phyloP scores from a whole-genome alignment of 768 basidiomycete species.

The Coprinopsis sp. region DNA sequence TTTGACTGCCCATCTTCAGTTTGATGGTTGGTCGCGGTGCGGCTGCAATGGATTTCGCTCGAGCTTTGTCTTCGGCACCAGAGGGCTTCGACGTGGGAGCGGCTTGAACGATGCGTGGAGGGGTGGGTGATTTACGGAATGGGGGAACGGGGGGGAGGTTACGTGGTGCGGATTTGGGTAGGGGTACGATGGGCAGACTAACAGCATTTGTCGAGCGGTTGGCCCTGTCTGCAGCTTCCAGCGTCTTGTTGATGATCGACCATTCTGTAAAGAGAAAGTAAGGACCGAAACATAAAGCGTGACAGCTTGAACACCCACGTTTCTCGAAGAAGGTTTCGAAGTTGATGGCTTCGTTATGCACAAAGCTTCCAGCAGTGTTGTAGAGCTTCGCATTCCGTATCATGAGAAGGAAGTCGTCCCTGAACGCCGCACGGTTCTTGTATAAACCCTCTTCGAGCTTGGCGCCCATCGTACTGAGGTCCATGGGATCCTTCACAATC shows the following conservation, averaged over 20 bases:
- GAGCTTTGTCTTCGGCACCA: neutral
- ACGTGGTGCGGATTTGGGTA: constrained; percentile 25
- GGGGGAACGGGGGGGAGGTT: constrained; percentile 37
- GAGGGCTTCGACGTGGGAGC: constrained; percentile 5
- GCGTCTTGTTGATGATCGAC: constrained; percentile 80
- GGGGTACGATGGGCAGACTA: neutral
- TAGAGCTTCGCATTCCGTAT: constrained; percentile 83
- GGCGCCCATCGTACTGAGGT: constrained; percentile 81
- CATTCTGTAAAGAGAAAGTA: constrained; percentile 53
- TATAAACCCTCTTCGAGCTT: constrained; percentile 88
- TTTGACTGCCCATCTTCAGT: constrained; percentile 52
- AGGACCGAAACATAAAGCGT: neutral
- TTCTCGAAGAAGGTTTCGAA: constrained; percentile 84
- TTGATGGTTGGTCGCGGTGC: constrained; percentile 56
- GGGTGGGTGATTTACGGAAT: constrained; percentile 25
- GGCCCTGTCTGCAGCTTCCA: constrained; percentile 60
- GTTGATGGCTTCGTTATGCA: constrained; percentile 68
- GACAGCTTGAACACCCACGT: constrained; percentile 51
- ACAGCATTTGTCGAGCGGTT: constrained; percentile 21
- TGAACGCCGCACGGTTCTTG: constrained; percentile 77
- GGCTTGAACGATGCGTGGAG: constrained; percentile 1
- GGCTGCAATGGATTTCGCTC: constrained; percentile 22
- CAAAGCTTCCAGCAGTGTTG: constrained; percentile 67
- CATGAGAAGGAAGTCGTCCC: constrained; percentile 85
- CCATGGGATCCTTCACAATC: constrained; percentile 91